Conservation (phyloP, 306 rosid genomes). For the Echinosophora koreensis region DNA sequence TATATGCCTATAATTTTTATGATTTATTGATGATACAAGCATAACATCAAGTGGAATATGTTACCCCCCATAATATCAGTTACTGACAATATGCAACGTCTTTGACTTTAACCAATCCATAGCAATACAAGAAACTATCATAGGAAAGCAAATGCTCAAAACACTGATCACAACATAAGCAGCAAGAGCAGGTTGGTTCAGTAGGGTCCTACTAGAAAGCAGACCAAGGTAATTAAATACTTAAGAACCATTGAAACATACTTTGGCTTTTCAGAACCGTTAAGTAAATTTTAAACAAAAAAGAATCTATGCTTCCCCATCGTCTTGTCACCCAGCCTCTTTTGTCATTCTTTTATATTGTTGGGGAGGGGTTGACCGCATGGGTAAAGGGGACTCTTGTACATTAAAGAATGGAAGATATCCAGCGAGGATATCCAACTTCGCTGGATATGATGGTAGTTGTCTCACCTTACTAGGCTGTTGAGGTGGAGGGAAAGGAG, state of each 20-base stretch:
- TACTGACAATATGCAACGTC: background rate
- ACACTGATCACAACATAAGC: background rate
- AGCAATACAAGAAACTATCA: background rate
- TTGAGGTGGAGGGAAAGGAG: conserved; percentile 95
- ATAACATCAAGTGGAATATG: background rate
- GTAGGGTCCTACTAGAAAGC: background rate
- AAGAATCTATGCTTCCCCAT: background rate
- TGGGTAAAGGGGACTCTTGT: background rate
- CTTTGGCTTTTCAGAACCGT: background rate
- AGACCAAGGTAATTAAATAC: conserved; percentile 10
- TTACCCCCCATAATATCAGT: background rate
- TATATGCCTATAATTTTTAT: background rate
- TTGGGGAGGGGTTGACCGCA: background rate
- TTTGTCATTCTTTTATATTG: background rate
- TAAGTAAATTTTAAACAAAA: background rate
- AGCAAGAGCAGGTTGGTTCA: background rate
- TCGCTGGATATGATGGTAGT: conserved; percentile 12
- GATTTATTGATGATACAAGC: background rate
- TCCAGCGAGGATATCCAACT: conserved; percentile 31
- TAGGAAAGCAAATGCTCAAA: background rate
- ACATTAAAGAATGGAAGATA: conserved; percentile 30
- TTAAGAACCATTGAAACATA: conserved; percentile 4
- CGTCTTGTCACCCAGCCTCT: background rate
- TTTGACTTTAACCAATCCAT: background rate
- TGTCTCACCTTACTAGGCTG: conserved; percentile 84